Evolutionary conservation across 2,329 filamentous ascomycete species (phyloP).

Genomic region (Colletotrichum sp.): DNA sequence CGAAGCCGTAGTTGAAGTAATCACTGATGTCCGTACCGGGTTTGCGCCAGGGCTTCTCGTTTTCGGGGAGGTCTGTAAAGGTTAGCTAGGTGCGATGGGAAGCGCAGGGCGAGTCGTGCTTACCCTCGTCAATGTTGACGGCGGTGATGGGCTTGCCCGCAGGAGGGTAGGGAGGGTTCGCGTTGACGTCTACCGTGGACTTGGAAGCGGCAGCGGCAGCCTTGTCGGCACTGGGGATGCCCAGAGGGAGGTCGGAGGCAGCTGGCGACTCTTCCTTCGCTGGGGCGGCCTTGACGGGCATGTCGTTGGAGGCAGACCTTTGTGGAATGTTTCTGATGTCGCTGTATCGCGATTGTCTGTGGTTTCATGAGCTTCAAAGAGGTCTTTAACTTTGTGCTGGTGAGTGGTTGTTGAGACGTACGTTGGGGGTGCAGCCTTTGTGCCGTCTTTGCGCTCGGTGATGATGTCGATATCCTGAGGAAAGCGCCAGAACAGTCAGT

Average conservation of each 20-base stretch:
- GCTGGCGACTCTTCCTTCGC: constrained; percentile 49
- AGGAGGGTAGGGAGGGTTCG: constrained; percentile 77
- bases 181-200: constrained; percentile 85
- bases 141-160: constrained; percentile 83
- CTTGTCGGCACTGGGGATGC: constrained; percentile 50
- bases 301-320: constrained; percentile 59
- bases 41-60: constrained; percentile 93
- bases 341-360: constrained; percentile 66
- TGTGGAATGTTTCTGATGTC: constrained; percentile 71
- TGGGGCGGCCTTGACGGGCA: constrained; percentile 47
- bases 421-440: constrained; percentile 63
- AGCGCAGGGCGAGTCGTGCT: background rate
- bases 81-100: background rate
- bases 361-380: background rate
- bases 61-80: constrained; percentile 67
- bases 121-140: constrained; percentile 74
- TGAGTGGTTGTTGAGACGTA: constrained; percentile 38
- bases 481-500: background rate
- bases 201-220: constrained; percentile 73
- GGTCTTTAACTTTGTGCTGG: background rate
- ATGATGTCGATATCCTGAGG: constrained; percentile 71
- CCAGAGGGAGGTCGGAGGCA: constrained; percentile 28
- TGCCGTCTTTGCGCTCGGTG: constrained; percentile 69
- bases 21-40: constrained; percentile 94
- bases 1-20: constrained; percentile 99